phyloP scores from a whole-genome alignment of 495 filamentous ascomycete genomes.

The Immersiella caudata region DNA sequence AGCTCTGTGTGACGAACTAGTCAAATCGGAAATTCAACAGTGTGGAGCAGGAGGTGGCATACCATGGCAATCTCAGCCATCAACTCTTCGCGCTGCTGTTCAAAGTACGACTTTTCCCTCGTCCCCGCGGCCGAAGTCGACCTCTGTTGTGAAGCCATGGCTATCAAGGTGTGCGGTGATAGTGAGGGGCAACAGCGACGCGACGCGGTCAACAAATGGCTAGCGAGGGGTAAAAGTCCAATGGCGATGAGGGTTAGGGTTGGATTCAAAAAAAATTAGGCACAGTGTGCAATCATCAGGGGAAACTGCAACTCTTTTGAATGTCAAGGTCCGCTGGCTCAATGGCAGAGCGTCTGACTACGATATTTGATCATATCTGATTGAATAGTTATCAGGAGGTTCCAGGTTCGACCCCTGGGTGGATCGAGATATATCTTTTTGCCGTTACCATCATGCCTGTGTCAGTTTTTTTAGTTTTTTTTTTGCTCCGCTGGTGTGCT shows the following conservation, averaged over 20 bases:
- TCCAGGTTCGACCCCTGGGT: constrained; percentile 1
- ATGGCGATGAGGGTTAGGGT: not conserved
- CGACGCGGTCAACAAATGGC: not conserved
- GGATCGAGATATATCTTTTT: not conserved
- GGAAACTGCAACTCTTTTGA: not conserved
- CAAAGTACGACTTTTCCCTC: constrained; percentile 62
- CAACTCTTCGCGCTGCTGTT: constrained; percentile 78
- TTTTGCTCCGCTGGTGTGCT: not conserved
- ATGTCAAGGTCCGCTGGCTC: not conserved
- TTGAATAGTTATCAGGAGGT: not conserved
- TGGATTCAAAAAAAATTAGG: not conserved
- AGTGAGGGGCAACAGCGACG: not conserved
- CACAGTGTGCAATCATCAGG: not conserved
- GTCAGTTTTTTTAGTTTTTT: not conserved
- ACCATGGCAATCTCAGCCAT: constrained; percentile 80
- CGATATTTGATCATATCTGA: not conserved
- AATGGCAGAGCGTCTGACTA: constrained; percentile 1
- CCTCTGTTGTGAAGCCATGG: constrained; percentile 43
- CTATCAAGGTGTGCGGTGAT: constrained; percentile 1
- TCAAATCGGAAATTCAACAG: not conserved
- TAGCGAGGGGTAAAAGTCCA: not conserved
- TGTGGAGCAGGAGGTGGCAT: constrained; percentile 18
- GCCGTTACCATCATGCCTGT: not conserved
- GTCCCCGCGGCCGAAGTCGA: constrained; percentile 36
- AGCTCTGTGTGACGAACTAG: constrained; percentile 55